phyloP scores from a whole-genome alignment of 345 rosid species.

The Eucalyptus microcorys region DNA sequence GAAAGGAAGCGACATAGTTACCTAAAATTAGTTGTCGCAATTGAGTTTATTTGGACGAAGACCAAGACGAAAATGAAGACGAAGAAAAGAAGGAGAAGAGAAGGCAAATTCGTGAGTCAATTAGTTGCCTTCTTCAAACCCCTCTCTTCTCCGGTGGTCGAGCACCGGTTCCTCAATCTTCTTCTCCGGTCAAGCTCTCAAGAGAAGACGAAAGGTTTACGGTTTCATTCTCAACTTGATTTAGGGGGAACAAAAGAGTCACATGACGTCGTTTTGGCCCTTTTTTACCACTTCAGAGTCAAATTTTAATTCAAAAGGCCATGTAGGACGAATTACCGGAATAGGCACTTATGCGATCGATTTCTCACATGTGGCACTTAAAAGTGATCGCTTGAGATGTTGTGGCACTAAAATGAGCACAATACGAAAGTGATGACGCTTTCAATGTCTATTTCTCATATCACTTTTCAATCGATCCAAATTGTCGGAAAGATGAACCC shows the following conservation, averaged over 20 bases:
- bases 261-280: too few species aligned
- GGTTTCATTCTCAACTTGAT: too few species aligned
- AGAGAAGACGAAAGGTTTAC: too few species aligned
- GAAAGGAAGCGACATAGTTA: neutral
- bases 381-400: accelerated
- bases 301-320: neutral
- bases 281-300: neutral
- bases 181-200: too few species aligned
- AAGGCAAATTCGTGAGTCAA: neutral
- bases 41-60: neutral
- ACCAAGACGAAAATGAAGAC: neutral
- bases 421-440: neutral
- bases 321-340: too few species aligned
- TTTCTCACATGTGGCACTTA: neutral
- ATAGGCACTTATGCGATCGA: neutral
- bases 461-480: neutral
- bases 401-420: accelerated
- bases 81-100: neutral
- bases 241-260: too few species aligned
- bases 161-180: too few species aligned
- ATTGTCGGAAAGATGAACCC: too few species aligned
- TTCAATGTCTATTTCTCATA: accelerated
- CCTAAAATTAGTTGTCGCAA: neutral
- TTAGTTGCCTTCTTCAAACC: neutral
- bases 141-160: neutral